Evolutionary conservation across 2,329 filamentous ascomycete genomes (phyloP).

Genomic region (Neofusicoccum kwambonambiense): DNA sequence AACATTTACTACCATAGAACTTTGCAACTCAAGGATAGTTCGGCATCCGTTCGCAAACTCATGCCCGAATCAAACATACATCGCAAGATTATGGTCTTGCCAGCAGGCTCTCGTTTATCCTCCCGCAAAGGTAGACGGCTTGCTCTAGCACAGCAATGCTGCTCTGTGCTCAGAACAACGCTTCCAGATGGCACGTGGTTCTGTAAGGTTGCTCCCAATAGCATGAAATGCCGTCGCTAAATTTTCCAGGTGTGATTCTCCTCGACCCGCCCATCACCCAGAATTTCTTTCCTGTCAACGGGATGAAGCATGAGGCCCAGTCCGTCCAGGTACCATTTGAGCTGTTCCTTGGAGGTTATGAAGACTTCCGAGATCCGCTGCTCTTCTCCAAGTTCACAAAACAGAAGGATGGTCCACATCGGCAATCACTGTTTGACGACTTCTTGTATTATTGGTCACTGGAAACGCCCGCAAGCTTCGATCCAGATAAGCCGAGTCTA

Average conservation of each 20-base stretch:
- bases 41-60: neutral
- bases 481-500: conserved; percentile 17
- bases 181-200: conserved; percentile 18
- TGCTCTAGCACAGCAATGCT: conserved; percentile 22
- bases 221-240: neutral
- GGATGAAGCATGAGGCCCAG: neutral
- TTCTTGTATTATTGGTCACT: conserved; percentile 22
- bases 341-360: conserved; percentile 14
- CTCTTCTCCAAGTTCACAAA: neutral
- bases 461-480: conserved; percentile 18
- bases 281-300: neutral
- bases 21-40: conserved; percentile 6
- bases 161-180: conserved; percentile 20
- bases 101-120: neutral
- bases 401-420: neutral
- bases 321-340: neutral
- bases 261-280: conserved; percentile 21
- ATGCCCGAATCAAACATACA: conserved; percentile 2
- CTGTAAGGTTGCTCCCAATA: neutral
- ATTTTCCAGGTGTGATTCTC: conserved; percentile 18
- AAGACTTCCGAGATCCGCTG: conserved; percentile 20
- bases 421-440: conserved; percentile 19
- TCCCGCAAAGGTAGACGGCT: neutral
- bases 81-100: conserved; percentile 21
- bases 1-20: conserved; percentile 22